Evolutionary conservation across 331 rosid genomes (phyloP), one percentile per base, ranked within the genome.

Genomic region (Dryas integrifolia): DNA sequence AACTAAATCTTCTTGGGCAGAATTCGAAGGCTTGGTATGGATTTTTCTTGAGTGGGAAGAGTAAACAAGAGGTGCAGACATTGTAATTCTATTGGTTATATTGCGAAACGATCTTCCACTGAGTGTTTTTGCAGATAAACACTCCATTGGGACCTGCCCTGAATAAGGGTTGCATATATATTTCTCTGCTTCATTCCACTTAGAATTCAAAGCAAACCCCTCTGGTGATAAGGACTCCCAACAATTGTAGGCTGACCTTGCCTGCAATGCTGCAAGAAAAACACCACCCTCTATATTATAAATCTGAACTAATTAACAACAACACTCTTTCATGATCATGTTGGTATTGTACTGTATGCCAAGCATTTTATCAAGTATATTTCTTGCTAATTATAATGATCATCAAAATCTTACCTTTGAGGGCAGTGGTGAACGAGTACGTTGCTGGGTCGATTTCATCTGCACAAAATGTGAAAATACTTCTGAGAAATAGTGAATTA

Each of bases 141-240:
- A 94, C 84, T 94, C 98, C 83, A 91, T 64, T 61, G 98, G 98
- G 60, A 94, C 86, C 40, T 94, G 92, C 40, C 98, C 98, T 35
- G 98, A 94, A 71, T 85, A 84, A 61, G 98, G 98, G 43, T 94
- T 94, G 88, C 98, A 83, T 67, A 94, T 94, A 58, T 91, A 94
- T 52, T 84, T 94, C 77, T 94, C 98, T 79, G 98, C 98, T 75
- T 94, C 98, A 75, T 86, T 86, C 98, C 98, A 94, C 80, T 94
- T 94, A 5, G 98, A 89, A 77, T 94, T 89, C 78, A 94, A 76
- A 65, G 93, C 89, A 85, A 94, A 88, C 79, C 96, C 96, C 45
- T 94, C 97, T 58, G 98, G 96, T 1, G 98, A 91, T 64, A 70
- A 83, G 40, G 85, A 82, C 41, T 87, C 97, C 97, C 94, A 90